Base-by-base conservation (phyloP, 345 rosid genomes). In the Eucalyptus curtisii region DNA sequence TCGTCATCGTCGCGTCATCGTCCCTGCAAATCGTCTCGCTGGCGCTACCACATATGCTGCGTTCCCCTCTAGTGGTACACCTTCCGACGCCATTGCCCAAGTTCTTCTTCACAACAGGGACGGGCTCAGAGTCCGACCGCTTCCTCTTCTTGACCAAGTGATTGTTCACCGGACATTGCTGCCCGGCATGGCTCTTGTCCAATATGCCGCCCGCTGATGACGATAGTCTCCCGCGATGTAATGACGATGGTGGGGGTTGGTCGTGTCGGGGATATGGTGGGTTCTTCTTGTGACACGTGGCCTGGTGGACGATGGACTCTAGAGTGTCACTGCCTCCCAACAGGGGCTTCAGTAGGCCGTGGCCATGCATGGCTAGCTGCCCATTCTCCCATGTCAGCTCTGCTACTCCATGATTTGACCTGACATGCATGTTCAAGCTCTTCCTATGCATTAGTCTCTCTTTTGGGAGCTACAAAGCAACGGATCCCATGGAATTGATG, bases 281-380 rank as follows among this genome's bases (percentile, higher is more conserved):
- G 45, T 71, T 71, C 44, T 37, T 71, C 47, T 53, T 42, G 55
- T 90, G 85, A 81, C 86, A n/a, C 7, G 92, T 95, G 85, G 98
- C 99, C 91, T 96, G 99, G 91, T 94, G 95, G 86, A 98, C 99
- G 71, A 98, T 90, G 24, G 99, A 97, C 92, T 97, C 99, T n/a
- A 98, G 96, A 27, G 99, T 96, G 64, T 98, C 99, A 49, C 93
- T 87, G 66, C 42, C 33, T 76, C 89, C 79, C 85, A 61, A 12
- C 15, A 91, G 92, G 47, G 91, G 87, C 52, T 91, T 94, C n/a
- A 57, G 52, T 42, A 20, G 44, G 7, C 97, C 92, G 88, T 94
- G 92, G 31, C 95, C 94, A 91, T 96, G 98, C 95, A 94, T 90
- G 90, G 95, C 93, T 22, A 95, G 88, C 64, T 96, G 98, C 15